These are phyloP conservation scores for Xylaria polymorpha DNA, from an alignment of 2,329 filamentous ascomycete genomes.

Conservation along the genomic window DNA sequence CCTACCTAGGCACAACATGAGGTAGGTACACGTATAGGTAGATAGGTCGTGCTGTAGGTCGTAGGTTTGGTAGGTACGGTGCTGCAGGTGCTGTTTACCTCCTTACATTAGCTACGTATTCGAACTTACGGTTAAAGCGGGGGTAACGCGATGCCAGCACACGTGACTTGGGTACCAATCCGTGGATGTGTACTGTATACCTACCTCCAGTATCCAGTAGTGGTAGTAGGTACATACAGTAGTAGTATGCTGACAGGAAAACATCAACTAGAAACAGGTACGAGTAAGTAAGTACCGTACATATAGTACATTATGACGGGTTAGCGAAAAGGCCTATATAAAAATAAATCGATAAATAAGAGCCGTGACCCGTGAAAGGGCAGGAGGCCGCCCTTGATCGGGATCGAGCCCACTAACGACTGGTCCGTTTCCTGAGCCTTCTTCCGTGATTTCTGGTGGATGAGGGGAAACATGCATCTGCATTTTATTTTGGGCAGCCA, in stretches of 20 bases:
- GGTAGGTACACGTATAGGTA: background rate
- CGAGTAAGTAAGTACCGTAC: no score
- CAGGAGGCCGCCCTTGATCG: slow-evolving; percentile 10
- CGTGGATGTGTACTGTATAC: no score
- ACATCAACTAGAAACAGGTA: no score
- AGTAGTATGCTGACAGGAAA: background rate
- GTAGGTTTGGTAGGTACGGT: background rate
- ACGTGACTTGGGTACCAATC: slow-evolving; percentile 25
- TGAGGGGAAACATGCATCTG: slow-evolving; percentile 25
- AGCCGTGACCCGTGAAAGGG: slow-evolving; percentile 3
- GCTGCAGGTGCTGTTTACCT: background rate
- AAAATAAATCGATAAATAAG: background rate
- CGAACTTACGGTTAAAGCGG: slow-evolving; percentile 2
- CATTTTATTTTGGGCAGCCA: slow-evolving; percentile 6
- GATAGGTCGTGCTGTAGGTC: no score
- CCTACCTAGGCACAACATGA: background rate
- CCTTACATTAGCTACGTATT: background rate
- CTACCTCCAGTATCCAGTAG: no score
- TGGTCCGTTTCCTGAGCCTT: slow-evolving; percentile 10
- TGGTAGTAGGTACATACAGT: no score
- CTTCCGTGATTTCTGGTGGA: slow-evolving; percentile 11
- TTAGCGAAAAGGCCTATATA: background rate
- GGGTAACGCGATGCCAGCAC: slow-evolving; percentile 2
- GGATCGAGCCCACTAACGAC: background rate
- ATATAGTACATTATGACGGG: background rate